Evolutionary conservation across 495 filamentous ascomycete species (phyloP), one percentile per base, ranked within the genome.

Genomic region (Neurospora sp.): DNA sequence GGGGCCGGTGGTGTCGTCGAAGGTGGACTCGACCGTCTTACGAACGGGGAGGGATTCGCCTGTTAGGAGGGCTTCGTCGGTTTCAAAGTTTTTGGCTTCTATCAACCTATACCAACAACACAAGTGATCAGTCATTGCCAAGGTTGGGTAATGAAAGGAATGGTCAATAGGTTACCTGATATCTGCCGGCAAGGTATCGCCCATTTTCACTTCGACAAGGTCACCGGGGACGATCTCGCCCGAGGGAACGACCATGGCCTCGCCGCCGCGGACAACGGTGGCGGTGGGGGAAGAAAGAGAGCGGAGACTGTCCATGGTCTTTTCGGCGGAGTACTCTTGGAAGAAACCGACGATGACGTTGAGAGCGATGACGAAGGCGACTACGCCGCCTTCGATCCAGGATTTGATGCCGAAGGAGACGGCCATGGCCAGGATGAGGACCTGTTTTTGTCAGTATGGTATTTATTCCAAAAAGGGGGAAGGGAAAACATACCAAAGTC

Each of bases 251-350:
- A 93, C 87, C 45, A 92, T 83, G 48, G 88, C 84, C 48, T 87
- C 85, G 4, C 92, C 91, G 79, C 91, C 87, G 53, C 94, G 90
- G 12, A 96, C 82, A 5, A 91, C 93, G 69, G 84, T 88, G 68
- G 94, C 94, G 70, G 91, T 90, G 37, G 94, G 94, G 1, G 93
- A 92, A 7, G 90, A 92, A 10, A 96, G 85, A 45, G 89, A 88
- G 65, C 92, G 84, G 22, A 97, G 85, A 20, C 91, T 91, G 71
- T 95, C 89, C 86, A 96, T 94, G 69, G 91, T 94, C 83, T 94
- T 92, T 76, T 94, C 93, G n/a, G 93, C 93, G 48, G 88, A 87
- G 80, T 92, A 96, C 77, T 97, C 93, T 80, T 96, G 93, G 72
- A 89, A 88, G 83, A 96, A 96, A 42, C 89, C 89, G 75, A 90